Base-by-base conservation (phyloP, 805 yeast genomes). In the Sugiyamaella valdiviana region DNA sequence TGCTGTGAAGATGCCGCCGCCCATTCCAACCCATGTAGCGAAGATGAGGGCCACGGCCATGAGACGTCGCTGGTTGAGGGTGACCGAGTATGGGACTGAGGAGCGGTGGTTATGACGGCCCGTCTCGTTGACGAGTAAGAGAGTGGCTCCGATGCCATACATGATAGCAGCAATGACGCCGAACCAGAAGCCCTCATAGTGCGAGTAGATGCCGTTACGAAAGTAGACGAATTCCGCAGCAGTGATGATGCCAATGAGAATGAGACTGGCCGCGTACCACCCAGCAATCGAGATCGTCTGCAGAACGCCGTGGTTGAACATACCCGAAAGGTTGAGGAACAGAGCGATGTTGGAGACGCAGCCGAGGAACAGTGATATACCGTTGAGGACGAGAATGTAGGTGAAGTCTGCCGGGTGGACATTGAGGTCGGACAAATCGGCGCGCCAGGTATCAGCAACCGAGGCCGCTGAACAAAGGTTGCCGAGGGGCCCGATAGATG, bases 401-500 rank as follows among this genome's bases (percentile, higher is more conserved):
- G 56, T 40, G 0, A 69, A 63, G 43, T 76, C 80, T 1, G 51
- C 40, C 5, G 50, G 50, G 14, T 39, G 42, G 1, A 48, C 49
- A 3, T 37, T 7, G 2, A 50, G 51, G 29, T 68, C 57, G 6
- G 55, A 53, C 0, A 51, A 38, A 0, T 66, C 64, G n/a, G 57
- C 52, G 45, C 82, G 63, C 96, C 96, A 87, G 42, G 74, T 71
- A 49, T 83, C 82, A 0, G 81, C 79, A 14, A 85, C 71, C 5
- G 90, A 86, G 1, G 84, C 80, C 4, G 85, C 70, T 0, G 91
- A 83, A 38, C 80, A 73, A 73, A 85, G 75, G 56, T 85, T 85
- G 5, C 91, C 81, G 22, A 87, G 57, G 0, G 95, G 95, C 0
- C 93, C 95, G 35, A 82, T 58, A 55, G 91, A 84, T 4, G 91